Base-by-base conservation (phyloP, 805 yeast species). In the Crinitomyces ghanaensis region DNA sequence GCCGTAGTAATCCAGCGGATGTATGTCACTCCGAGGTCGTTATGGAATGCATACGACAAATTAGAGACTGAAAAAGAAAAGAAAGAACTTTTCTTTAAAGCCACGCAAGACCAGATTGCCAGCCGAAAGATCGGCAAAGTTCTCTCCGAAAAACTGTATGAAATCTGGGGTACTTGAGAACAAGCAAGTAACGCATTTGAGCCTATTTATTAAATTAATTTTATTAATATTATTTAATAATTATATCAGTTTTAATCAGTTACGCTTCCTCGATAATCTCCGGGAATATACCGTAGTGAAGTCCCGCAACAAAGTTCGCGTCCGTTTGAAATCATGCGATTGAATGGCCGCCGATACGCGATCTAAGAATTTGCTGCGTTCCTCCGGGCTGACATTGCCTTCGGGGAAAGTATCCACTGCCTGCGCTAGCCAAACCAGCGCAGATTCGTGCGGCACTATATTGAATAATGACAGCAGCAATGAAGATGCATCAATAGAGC, bases 211-310 rank as follows among this genome's bases (percentile, higher is more conserved):
- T n/a, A n/a, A n/a, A n/a, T n/a, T n/a, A n/a, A n/a, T n/a, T n/a
- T n/a, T n/a, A n/a, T n/a, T n/a, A n/a, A n/a, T n/a, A n/a, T n/a
- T n/a, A n/a, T n/a, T n/a, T n/a, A n/a, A n/a, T n/a, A n/a, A n/a
- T n/a, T n/a, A n/a, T n/a, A n/a, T n/a, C n/a, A n/a, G n/a, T n/a
- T n/a, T n/a, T n/a, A n/a, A n/a, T n/a, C n/a, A n/a, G n/a, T n/a
- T n/a, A n/a, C n/a, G n/a, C n/a, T n/a, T n/a, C n/a, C n/a, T n/a
- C n/a, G n/a, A n/a, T n/a, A n/a, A n/a, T 52, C 83, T 78, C 45
- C 94, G 64, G 20, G 77, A 60, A 56, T 83, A 85, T 91, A 95
- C 81, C 35, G 67, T 72, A 25, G 82, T 72, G 51, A 86, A 88
- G 50, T 79, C 88, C 47, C 74, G 71, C 34, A 86, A 60, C 28